Base-by-base conservation (phyloP, 2,329 filamentous ascomycete species). In the Trichoderma semiorbis region DNA sequence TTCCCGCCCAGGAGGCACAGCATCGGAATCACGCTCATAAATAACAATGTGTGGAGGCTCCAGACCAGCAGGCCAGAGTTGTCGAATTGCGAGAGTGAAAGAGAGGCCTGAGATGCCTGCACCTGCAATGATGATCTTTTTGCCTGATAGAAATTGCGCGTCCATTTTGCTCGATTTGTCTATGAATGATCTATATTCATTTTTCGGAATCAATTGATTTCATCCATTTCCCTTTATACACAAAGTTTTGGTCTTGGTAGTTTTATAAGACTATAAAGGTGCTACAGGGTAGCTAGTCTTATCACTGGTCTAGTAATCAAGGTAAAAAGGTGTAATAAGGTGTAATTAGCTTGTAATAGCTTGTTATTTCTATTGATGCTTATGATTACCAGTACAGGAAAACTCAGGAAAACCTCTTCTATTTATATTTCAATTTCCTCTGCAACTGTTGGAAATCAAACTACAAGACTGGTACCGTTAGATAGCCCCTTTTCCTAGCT, bases 31-130 rank as follows among this genome's bases (percentile, higher is more conserved):
- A 26, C 81, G 78, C 43, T 84, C 82, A 74, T 81, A 81, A 70
- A 83, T 76, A 26, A 76, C 74, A 34, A 83, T 72, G 18, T 74
- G 72, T 30, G 81, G 81, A 3, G 76, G 75, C 12, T 72, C 61
- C 21, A 75, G 50, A 8, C 71, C 72, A 3, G 75, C 63, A 18
- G 77, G 72, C 79, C 81, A 83, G 7, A 78, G 76, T 67, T 81
- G 80, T 67, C 76, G 77, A 28, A 84, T 76, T 18, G 81, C 78
- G 65, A 79, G 73, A 53, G 76, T 78, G 72, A 84, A 84, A 6
- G 81, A 73, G 24, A 83, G 78, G 14, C 83, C 81, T 24, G 79
- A 79, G n/a, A 83, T 79, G 24, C 82, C 83, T 24, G 78, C 80
- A 34, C 82, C 82, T 28, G 80, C 76, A 43, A 84, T 75, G 21